Conservation (phyloP, 441 rosid species). For the Omphalea diandra region DNA sequence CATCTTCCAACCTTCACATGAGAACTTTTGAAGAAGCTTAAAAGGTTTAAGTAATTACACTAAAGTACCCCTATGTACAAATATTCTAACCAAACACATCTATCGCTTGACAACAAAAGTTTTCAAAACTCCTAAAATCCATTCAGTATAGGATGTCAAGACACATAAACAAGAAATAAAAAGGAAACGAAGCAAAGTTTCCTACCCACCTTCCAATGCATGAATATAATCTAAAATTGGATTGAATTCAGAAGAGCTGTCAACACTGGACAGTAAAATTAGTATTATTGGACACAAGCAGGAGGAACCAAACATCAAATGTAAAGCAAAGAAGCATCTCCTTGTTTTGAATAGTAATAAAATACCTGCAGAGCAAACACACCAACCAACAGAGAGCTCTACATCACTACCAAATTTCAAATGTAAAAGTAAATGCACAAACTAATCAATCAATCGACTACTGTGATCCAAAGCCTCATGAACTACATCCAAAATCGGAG, state of each 20-base stretch:
- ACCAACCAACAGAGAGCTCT: background rate
- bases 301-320: slow-evolving; percentile 2
- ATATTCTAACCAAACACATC: background rate
- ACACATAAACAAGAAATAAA: background rate
- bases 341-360: background rate
- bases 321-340: background rate
- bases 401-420: too few species aligned
- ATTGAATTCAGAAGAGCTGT: background rate
- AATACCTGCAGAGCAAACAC: background rate
- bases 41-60: background rate
- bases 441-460: background rate
- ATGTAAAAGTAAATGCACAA: too few species aligned
- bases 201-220: too few species aligned
- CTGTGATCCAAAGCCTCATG: background rate
- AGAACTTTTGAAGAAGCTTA: background rate
- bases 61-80: background rate
- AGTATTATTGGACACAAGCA: background rate
- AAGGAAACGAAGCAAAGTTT: background rate
- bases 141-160: background rate
- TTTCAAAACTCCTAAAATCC: too few species aligned
- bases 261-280: background rate
- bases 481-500: background rate
- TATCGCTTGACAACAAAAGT: too few species aligned
- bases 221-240: background rate
- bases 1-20: too few species aligned